phyloP scores from a whole-genome alignment of 306 rosid genomes.

The Pachyrhizus erosus region DNA sequence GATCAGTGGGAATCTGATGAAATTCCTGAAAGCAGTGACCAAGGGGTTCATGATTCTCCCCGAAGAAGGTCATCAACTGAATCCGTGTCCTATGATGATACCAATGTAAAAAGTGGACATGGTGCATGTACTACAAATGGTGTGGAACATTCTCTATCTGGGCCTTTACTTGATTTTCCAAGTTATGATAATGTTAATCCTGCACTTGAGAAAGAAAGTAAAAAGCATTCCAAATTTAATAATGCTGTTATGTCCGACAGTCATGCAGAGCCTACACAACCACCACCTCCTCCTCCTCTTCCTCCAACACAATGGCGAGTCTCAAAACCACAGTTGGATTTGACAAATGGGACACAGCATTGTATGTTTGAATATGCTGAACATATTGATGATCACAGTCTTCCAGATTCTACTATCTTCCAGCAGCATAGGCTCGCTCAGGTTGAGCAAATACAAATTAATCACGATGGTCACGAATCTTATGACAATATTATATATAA shows the following conservation, averaged over 20 bases:
- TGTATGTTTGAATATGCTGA: slow-evolving; percentile 43
- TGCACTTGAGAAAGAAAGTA: slow-evolving; percentile 48
- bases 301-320: slow-evolving; percentile 72
- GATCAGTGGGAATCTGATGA: slow-evolving; percentile 90
- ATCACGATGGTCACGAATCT: slow-evolving; percentile 38
- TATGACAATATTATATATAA: slow-evolving; percentile 47
- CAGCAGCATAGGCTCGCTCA: slow-evolving; percentile 46
- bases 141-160: slow-evolving; percentile 57
- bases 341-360: slow-evolving; percentile 52
- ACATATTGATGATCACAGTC: slow-evolving; percentile 34
- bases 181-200: slow-evolving; percentile 68
- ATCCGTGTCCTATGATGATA: slow-evolving; percentile 46
- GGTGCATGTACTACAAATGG: slow-evolving; percentile 42
- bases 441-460: slow-evolving; percentile 48
- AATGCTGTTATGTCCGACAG: slow-evolving; percentile 41
- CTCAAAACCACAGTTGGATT: slow-evolving; percentile 57
- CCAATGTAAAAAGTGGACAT: slow-evolving; percentile 47
- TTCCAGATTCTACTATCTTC: slow-evolving; percentile 49
- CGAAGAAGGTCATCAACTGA: slow-evolving; percentile 61
- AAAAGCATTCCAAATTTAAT: slow-evolving; percentile 39
- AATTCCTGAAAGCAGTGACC: slow-evolving; percentile 61
- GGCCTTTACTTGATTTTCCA: slow-evolving; percentile 78
- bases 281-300: slow-evolving; percentile 77
- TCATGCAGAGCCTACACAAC: slow-evolving; percentile 55
- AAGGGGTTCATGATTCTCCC: slow-evolving; percentile 55